Evolutionary conservation across 2,329 filamentous ascomycete species (phyloP).

Genomic region (Cephalotrichum gorgonifer): DNA sequence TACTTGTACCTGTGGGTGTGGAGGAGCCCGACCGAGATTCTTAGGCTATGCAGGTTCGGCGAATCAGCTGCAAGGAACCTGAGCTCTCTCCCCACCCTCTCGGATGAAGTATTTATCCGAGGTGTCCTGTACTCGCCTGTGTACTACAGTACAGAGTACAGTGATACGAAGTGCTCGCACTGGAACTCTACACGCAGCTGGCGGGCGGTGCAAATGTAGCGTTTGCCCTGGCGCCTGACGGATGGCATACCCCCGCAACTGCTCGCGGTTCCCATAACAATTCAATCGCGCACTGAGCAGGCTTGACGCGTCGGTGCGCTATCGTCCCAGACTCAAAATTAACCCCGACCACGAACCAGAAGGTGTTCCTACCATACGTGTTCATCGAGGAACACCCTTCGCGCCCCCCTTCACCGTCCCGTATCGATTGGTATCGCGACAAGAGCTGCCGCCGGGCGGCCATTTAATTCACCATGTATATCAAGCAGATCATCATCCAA

Average conservation of each 20-base stretch:
- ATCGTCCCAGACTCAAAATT: conserved; percentile 1
- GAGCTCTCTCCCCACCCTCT: neutral
- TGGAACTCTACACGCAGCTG: too few relatives aligned
- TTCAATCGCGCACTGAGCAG: neutral
- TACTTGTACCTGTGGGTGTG: too few relatives aligned
- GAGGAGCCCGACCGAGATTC: too few relatives aligned
- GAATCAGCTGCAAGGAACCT: neutral
- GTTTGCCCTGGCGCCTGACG: neutral
- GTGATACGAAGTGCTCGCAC: too few relatives aligned
- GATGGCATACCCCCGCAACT: neutral
- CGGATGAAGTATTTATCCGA: neutral
- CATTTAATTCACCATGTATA: conserved; percentile 61
- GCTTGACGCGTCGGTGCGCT: neutral
- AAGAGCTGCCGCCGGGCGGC: conserved; percentile 5
- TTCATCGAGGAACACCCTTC: neutral
- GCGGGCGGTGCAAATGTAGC: neutral
- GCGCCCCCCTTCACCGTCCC: neutral
- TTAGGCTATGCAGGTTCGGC: neutral
- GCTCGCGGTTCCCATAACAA: neutral
- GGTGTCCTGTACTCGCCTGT: too few relatives aligned
- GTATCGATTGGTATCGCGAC: conserved; percentile 5
- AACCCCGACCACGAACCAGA: conserved; percentile 5
- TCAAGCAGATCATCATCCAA: conserved; percentile 99
- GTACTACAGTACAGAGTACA: too few relatives aligned
- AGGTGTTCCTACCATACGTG: neutral